phyloP scores from a whole-genome alignment of 1,284 basidiomycete species.

The Tausonia pullulans region DNA sequence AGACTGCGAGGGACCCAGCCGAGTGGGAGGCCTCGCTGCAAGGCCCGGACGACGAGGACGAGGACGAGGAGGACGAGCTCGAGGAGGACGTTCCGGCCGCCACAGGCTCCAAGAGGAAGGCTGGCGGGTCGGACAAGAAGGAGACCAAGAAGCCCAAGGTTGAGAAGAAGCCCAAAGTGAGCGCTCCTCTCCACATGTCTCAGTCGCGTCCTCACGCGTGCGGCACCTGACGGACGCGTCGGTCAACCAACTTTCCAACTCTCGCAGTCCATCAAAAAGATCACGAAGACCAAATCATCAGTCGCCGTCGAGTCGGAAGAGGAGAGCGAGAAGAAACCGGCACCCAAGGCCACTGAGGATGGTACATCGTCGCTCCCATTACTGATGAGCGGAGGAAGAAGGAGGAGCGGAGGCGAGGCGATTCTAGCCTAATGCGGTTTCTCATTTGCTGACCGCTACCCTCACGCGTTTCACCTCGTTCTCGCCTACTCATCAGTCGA shows the following conservation, averaged over 20 bases:
- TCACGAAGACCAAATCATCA: slow-evolving; percentile 9
- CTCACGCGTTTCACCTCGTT: neutral
- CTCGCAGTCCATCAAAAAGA: neutral
- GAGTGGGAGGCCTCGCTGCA: slow-evolving; percentile 51
- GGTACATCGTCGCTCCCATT: slow-evolving; percentile 19
- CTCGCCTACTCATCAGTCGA: neutral
- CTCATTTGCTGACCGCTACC: neutral
- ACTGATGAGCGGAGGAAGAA: neutral
- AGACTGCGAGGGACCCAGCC: slow-evolving; percentile 66
- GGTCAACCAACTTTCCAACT: neutral
- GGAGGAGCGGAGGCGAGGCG: neutral
- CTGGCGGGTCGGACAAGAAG: slow-evolving; percentile 27
- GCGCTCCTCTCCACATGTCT: neutral
- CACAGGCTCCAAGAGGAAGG: slow-evolving; percentile 36
- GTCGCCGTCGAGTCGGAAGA: slow-evolving; percentile 15
- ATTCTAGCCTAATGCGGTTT: neutral
- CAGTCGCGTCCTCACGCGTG: neutral
- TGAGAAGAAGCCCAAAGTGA: slow-evolving; percentile 11
- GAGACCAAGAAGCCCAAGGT: slow-evolving; percentile 24
- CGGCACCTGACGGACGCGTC: neutral
- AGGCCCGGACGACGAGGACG: slow-evolving; percentile 48
- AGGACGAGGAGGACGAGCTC: slow-evolving; percentile 46
- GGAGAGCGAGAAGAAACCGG: slow-evolving; percentile 7
- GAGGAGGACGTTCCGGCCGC: slow-evolving; percentile 45
- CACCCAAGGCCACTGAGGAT: slow-evolving; percentile 21